Conservation (phyloP, 352 stramenopile genomes). For the Phytophthora niederhauseri region DNA sequence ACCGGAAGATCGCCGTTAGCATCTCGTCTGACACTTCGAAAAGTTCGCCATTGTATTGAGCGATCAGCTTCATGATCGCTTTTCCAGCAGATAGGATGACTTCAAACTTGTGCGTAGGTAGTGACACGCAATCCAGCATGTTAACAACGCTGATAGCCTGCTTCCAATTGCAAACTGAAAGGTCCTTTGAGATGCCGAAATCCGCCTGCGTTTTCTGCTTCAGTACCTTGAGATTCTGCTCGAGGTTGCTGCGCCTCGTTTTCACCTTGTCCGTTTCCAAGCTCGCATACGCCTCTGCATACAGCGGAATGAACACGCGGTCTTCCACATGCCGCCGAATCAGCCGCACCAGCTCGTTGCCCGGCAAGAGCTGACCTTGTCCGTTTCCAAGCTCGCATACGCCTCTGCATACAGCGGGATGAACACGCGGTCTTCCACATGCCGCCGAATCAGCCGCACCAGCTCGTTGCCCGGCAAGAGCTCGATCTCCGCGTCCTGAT, state of each 20-base stretch:
- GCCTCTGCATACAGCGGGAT: constrained; percentile 55
- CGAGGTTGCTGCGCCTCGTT: constrained; percentile 33
- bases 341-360: constrained; percentile 76
- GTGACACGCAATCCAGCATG: constrained; percentile 74
- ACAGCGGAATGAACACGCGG: constrained; percentile 73
- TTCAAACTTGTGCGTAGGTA: constrained; percentile 87
- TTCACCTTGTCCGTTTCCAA: constrained; percentile 55
- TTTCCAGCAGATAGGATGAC: constrained; percentile 65
- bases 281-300: constrained; percentile 58
- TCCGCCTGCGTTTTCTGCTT: constrained; percentile 56
- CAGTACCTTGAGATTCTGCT: constrained; percentile 69
- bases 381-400: constrained; percentile 70
- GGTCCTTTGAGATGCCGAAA: constrained; percentile 69
- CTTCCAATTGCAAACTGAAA: constrained; percentile 71
- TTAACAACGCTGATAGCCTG: constrained; percentile 59
- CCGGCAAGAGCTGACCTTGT: constrained; percentile 68
- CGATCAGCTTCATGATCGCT: constrained; percentile 56
- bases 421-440: constrained; percentile 86
- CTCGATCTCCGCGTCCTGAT: constrained; percentile 64
- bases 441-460: constrained; percentile 71
- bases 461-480: constrained; percentile 77
- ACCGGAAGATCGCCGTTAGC: constrained; percentile 71
- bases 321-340: constrained; percentile 83
- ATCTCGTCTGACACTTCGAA: constrained; percentile 67
- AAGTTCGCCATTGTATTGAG: constrained; percentile 54